phyloP scores from a whole-genome alignment of 2,329 filamentous ascomycete genomes.

The Aschersonia sp. region DNA sequence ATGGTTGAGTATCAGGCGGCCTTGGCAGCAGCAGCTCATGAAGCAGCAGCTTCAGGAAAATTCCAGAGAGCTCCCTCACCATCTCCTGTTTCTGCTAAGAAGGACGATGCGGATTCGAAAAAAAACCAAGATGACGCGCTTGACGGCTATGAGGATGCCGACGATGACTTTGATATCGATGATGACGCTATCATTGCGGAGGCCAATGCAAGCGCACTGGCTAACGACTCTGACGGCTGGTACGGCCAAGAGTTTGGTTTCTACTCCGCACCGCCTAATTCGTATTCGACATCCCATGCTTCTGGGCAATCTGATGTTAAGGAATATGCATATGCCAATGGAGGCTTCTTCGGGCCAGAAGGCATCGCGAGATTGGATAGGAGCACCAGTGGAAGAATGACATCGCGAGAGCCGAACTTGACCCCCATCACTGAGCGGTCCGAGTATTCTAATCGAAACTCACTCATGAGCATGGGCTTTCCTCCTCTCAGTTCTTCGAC shows the following conservation, averaged over 20 bases:
- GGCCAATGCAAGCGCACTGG: constrained; percentile 84
- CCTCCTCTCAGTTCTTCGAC: constrained; percentile 26
- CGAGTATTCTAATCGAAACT: constrained; percentile 92
- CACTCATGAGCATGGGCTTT: constrained; percentile 56
- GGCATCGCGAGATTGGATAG: constrained; percentile 41
- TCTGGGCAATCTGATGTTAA: constrained; percentile 17
- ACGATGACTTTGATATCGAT: constrained; percentile 43
- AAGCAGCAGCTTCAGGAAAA: constrained; percentile 61
- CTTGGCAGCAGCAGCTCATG: constrained; percentile 65
- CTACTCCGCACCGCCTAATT: constrained; percentile 49
- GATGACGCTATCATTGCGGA: constrained; percentile 90
- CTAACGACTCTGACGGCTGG: constrained; percentile 83
- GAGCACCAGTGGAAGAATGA: constrained; percentile 56
- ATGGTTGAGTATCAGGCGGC: constrained; percentile 67
- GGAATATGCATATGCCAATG: constrained; percentile 51
- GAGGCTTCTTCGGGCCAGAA: constrained; percentile 77
- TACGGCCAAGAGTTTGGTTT: constrained; percentile 97
- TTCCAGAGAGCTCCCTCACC: constrained; percentile 43
- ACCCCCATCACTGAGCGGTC: constrained; percentile 94
- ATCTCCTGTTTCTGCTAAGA: constrained; percentile 6
- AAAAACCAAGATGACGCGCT: background rate
- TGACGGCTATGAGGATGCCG: constrained; percentile 1
- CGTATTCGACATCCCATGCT: constrained; percentile 28
- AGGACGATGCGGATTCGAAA: constrained; percentile 1
- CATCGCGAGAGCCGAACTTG: constrained; percentile 74